Base-by-base conservation (phyloP, 2,329 filamentous ascomycete species). In the Ascochyta pisi region DNA sequence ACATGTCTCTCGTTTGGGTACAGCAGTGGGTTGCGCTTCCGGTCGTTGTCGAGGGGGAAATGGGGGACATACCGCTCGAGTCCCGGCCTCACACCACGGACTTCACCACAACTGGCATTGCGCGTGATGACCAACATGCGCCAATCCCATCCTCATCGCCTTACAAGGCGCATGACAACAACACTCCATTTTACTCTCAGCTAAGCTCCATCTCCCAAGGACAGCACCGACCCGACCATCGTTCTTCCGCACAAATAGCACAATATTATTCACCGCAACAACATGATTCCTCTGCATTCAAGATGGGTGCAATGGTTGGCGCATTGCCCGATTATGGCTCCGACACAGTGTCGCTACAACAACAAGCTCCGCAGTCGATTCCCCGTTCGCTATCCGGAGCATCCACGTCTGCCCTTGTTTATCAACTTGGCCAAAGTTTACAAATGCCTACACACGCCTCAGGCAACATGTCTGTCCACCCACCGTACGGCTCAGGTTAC, bases 21-120 rank as follows among this genome's bases (percentile, higher is more conserved):
- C 75, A 77, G 58, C 75, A 77, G 73, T 78, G 76, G 76, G 63
- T 78, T 54, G 69, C 75, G 55, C 66, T 78, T 67, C 75, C 76
- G 43, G 54, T 77, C 58, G 60, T 76, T 61, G 58, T 66, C 59
- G 73, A 77, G 55, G 68, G 71, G 60, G 70, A 68, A 58, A 78
- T 78, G 76, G 76, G 75, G 50, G 76, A 78, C 62, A 27, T 74
- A 66, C 70, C 74, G 50, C 58, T 65, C 54, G 67, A 67, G 39
- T 58, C 68, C 33, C 65, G 63, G 62, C 58, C 65, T 37, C 73
- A 70, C 53, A 54, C 69, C 50, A 62, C 71, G 63, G 72, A 72
- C 55, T 61, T 59, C 59, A 62, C 67, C 31, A 62, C 67, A 65
- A 59, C 68, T 54, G 65, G 65, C 42, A 60, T 68, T 58, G 61